phyloP scores from a whole-genome alignment of 2,329 filamentous ascomycete species.

The Claviceps purpurea region DNA sequence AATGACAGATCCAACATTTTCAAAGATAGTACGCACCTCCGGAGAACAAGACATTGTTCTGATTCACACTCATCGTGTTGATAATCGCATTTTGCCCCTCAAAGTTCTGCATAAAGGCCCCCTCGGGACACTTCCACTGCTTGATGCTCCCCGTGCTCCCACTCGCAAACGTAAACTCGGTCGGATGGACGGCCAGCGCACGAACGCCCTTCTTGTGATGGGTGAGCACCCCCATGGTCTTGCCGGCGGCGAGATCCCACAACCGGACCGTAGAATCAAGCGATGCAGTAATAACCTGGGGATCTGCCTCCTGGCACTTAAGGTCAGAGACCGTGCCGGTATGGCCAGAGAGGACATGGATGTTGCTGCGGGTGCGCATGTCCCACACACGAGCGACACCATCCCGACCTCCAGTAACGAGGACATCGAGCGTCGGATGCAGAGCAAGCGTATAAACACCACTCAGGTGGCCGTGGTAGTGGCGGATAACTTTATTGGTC shows the following conservation, averaged over 20 bases:
- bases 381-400: conserved; percentile 96
- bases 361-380: conserved; percentile 90
- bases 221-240: conserved; percentile 88
- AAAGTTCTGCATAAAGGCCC: conserved; percentile 98
- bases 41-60: conserved; percentile 89
- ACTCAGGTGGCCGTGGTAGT: conserved; percentile 93
- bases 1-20: no score
- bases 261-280: conserved; percentile 82
- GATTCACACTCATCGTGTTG: conserved; percentile 85
- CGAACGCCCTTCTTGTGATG: conserved; percentile 98
- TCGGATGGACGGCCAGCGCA: conserved; percentile 69
- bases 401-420: conserved; percentile 89
- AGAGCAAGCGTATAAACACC: conserved; percentile 87
- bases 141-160: conserved; percentile 91
- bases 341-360: conserved; percentile 86
- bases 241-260: conserved; percentile 93
- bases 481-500: conserved; percentile 97
- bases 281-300: conserved; percentile 87
- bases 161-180: conserved; percentile 91
- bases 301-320: conserved; percentile 89
- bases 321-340: conserved; percentile 81
- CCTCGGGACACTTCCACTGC: conserved; percentile 98
- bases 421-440: conserved; percentile 88
- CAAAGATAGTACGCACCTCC: conserved; percentile 38
- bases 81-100: conserved; percentile 94